Conservation (phyloP, 2,329 filamentous ascomycete genomes). For the Fusarium nanum region DNA sequence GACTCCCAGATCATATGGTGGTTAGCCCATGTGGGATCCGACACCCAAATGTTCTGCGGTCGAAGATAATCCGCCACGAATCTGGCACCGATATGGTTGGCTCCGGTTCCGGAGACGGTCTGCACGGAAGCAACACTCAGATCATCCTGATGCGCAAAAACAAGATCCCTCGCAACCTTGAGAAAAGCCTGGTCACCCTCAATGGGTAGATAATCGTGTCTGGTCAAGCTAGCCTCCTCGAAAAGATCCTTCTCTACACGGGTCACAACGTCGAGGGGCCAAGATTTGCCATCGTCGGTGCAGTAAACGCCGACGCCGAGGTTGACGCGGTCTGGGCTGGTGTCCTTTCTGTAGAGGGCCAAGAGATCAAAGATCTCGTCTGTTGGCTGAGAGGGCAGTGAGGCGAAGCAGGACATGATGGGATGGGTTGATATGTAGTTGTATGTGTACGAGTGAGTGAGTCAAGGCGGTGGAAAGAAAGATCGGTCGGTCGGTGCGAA, state of each 20-base stretch:
- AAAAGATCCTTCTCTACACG: slow-evolving; percentile 36
- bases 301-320: slow-evolving; percentile 42
- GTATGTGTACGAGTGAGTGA: background rate
- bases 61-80: slow-evolving; percentile 92
- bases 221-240: slow-evolving; percentile 19
- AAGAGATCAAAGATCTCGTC: slow-evolving; percentile 35
- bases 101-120: slow-evolving; percentile 96
- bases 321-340: slow-evolving; percentile 38
- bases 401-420: slow-evolving; percentile 26
- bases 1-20: slow-evolving; percentile 98
- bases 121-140: slow-evolving; percentile 70
- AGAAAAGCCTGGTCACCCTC: slow-evolving; percentile 38
- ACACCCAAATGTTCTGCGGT: slow-evolving; percentile 85
- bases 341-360: slow-evolving; percentile 25
- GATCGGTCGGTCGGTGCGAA: slow-evolving; percentile 13
- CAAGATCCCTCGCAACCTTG: slow-evolving; percentile 32
- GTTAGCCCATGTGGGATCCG: slow-evolving; percentile 96
- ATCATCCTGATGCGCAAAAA: slow-evolving; percentile 31
- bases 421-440: background rate
- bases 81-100: slow-evolving; percentile 89
- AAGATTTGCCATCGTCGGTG: slow-evolving; percentile 42
- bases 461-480: slow-evolving; percentile 17
- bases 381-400: slow-evolving; percentile 18
- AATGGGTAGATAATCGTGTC: slow-evolving; percentile 43
- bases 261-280: slow-evolving; percentile 36